Evolutionary conservation across 2,329 filamentous ascomycete species (phyloP).

Genomic region (Diaporthe ampelina): DNA sequence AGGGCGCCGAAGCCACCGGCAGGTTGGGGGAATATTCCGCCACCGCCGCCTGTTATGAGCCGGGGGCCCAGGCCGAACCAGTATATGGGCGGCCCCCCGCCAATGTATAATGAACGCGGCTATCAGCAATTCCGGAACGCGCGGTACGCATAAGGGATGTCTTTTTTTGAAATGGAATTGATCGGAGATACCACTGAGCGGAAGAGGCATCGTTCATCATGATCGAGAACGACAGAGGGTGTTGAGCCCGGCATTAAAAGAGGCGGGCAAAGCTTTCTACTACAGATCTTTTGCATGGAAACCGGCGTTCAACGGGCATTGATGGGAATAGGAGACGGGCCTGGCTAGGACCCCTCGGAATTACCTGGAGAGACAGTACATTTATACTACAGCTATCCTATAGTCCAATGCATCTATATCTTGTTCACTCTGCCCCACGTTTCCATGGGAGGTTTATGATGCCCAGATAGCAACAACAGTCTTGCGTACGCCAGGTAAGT

Average conservation of each 20-base stretch:
- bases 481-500: too few species aligned
- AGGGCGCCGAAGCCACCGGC: constrained; percentile 12
- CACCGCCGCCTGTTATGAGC: constrained; percentile 38
- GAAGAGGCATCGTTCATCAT: background rate
- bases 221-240: background rate
- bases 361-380: constrained; percentile 5
- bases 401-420: constrained; percentile 25
- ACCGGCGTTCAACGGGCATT: constrained; percentile 35
- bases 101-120: constrained; percentile 41
- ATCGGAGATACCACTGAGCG: background rate
- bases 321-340: constrained; percentile 3
- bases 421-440: background rate
- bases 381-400: constrained; percentile 19
- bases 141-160: constrained; percentile 35
- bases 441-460: background rate
- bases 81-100: constrained; percentile 37
- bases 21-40: constrained; percentile 21
- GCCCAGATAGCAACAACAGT: background rate
- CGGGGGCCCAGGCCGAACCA: constrained; percentile 16
- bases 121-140: constrained; percentile 25
- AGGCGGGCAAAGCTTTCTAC: constrained; percentile 3
- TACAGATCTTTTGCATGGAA: constrained; percentile 25
- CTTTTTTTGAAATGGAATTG: background rate
- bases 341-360: constrained; percentile 1
- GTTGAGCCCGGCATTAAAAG: background rate